Conservation (phyloP, 2,329 filamentous ascomycete species). For the Cordyceps farinosa region DNA sequence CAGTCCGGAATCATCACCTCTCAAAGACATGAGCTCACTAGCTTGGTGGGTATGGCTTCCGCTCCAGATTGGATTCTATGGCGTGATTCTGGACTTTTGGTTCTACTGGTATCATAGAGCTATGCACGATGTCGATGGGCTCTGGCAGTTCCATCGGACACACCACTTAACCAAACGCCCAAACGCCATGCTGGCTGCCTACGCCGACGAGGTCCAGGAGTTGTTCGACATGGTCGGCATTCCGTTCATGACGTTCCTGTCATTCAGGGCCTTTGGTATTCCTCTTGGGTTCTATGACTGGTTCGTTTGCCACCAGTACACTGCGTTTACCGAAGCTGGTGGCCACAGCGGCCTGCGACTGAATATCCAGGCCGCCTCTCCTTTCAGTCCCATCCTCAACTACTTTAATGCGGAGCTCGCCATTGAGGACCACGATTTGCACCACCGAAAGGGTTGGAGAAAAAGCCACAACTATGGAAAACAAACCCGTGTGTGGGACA, state of each 20-base stretch:
- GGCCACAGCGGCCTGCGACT: conserved; percentile 37
- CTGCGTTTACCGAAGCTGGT: conserved; percentile 36
- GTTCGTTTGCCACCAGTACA: conserved; percentile 43
- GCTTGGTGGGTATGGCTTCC: conserved; percentile 28
- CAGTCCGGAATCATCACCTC: conserved; percentile 25
- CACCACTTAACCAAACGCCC: conserved; percentile 43
- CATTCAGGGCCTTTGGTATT: conserved; percentile 30
- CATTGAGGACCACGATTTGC: conserved; percentile 34
- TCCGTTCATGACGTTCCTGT: conserved; percentile 35
- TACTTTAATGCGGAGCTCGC: conserved; percentile 33
- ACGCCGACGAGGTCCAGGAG: conserved; percentile 39
- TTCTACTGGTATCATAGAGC: conserved; percentile 40
- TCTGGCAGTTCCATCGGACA: conserved; percentile 42
- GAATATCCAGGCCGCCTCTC: conserved; percentile 30
- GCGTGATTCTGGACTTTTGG: conserved; percentile 35
- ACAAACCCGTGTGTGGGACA: conserved; percentile 34
- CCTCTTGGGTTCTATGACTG: conserved; percentile 44
- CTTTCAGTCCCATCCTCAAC: conserved; percentile 31
- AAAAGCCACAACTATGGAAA: conserved; percentile 36
- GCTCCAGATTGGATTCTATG: conserved; percentile 36
- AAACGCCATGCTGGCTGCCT: conserved; percentile 37
- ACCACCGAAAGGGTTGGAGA: conserved; percentile 31
- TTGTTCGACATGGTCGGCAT: conserved; percentile 38
- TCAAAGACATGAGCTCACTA: conserved; percentile 25
- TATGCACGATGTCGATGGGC: conserved; percentile 36